Percentiles rank a stretch among this genome's conserved stretches.
Evolutionary conservation across 768 basidiomycete genomes (phyloP).

Genomic region (Macrolepiota albuminosa): DNA sequence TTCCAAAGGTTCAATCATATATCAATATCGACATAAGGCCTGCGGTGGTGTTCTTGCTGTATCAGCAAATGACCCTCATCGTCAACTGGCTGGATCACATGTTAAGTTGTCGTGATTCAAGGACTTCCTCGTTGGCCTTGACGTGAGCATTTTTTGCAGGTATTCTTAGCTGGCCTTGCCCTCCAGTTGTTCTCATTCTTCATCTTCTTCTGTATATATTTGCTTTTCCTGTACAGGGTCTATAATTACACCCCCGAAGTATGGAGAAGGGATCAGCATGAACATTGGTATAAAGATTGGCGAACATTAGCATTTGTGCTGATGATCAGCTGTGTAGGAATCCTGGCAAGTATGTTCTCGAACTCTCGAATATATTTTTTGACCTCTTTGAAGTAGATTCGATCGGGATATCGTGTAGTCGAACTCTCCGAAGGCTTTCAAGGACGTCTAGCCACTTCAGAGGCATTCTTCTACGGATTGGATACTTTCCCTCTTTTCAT

Average conservation of each 20-base stretch:
- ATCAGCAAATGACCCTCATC: slow-evolving; percentile 29
- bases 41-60: slow-evolving; percentile 44
- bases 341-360: slow-evolving; percentile 39
- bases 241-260: slow-evolving; percentile 31
- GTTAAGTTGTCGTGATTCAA: slow-evolving; percentile 23
- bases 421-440: slow-evolving; percentile 60
- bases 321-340: slow-evolving; percentile 52
- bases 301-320: slow-evolving; percentile 47
- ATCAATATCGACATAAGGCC: slow-evolving; percentile 28
- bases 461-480: slow-evolving; percentile 61
- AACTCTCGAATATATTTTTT: not conserved
- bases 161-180: slow-evolving; percentile 53
- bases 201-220: slow-evolving; percentile 41
- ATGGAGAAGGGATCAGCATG: slow-evolving; percentile 34
- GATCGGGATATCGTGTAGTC: slow-evolving; percentile 54
- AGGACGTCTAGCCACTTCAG: slow-evolving; percentile 52
- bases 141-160: slow-evolving; percentile 39
- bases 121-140: not conserved
- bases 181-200: slow-evolving; percentile 52
- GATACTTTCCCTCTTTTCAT: slow-evolving; percentile 63
- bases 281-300: slow-evolving; percentile 55
- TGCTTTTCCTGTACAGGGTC: slow-evolving; percentile 46
- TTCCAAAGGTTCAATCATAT: not conserved
- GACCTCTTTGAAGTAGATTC: slow-evolving; percentile 36
- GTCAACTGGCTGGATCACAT: slow-evolving; percentile 27